Conservation (phyloP, 192 early-diverging fungal species). For the Haplosporangium gracile region DNA sequence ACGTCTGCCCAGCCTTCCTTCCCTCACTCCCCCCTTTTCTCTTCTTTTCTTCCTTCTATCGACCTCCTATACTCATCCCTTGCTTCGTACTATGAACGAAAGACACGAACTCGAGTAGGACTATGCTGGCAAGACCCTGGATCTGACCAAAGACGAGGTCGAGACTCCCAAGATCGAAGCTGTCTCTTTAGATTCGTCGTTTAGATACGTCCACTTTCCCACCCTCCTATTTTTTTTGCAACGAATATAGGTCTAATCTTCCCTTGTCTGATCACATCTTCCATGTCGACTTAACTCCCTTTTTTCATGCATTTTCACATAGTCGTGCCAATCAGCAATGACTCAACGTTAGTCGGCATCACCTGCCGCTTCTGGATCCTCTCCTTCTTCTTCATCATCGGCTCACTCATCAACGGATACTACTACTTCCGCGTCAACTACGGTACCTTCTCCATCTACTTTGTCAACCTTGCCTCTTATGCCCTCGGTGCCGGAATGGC, state of each 20-base stretch:
- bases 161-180: conserved; percentile 46
- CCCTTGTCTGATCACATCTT: too few species aligned
- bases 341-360: conserved; percentile 58
- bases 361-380: conserved; percentile 37
- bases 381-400: conserved; percentile 58
- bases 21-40: not conserved
- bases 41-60: not conserved
- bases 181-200: conserved; percentile 40
- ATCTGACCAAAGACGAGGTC: not conserved
- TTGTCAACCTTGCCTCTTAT: conserved; percentile 17
- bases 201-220: conserved; percentile 9
- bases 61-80: not conserved
- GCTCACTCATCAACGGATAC: conserved; percentile 46
- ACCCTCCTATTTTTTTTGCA: too few species aligned
- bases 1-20: not conserved
- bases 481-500: conserved; percentile 44
- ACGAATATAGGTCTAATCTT: too few species aligned
- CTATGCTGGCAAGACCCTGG: not conserved
- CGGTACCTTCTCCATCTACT: conserved; percentile 22
- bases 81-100: not conserved
- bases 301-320: not conserved
- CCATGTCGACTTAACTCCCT: too few species aligned
- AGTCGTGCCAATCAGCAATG: conserved; percentile 35
- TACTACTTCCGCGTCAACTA: conserved; percentile 55
- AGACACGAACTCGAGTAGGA: not conserved